Conservation (phyloP, 176 grass and related monocot genomes). For the Oryza glumipatula region DNA sequence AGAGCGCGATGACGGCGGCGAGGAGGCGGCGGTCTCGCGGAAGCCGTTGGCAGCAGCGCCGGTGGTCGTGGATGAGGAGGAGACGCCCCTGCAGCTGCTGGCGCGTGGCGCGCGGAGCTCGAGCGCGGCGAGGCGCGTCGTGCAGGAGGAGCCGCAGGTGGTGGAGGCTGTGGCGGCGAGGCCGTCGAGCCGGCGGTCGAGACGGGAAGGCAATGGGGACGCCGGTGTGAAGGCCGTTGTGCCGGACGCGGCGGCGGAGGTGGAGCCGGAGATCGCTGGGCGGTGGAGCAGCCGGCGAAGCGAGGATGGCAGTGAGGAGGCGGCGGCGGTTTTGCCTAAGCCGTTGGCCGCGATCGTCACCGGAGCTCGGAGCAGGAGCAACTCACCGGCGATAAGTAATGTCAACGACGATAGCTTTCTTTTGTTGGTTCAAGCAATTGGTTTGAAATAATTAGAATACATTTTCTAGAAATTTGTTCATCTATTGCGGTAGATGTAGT, state of each 20-base stretch:
- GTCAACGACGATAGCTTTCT: conserved; percentile 14
- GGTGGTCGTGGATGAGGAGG: not conserved
- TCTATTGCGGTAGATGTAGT: not conserved
- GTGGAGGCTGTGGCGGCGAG: not conserved
- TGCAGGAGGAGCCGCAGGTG: not conserved
- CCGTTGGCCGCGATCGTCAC: conserved; percentile 17
- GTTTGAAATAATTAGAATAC: not conserved
- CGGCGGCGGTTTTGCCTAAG: conserved; percentile 10
- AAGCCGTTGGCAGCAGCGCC: not conserved
- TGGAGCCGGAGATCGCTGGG: conserved; percentile 24
- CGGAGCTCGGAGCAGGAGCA: conserved; percentile 46
- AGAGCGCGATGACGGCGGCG: conserved; percentile 37
- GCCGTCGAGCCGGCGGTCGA: conserved; percentile 49
- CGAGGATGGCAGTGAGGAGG: conserved; percentile 34
- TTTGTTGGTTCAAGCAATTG: not conserved
- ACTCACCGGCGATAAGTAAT: conserved; percentile 62
- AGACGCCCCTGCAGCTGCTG: conserved; percentile 32
- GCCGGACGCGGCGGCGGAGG: not conserved
- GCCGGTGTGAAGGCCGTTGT: not conserved
- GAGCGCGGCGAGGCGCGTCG: conserved; percentile 26
- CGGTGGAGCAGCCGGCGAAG: conserved; percentile 40
- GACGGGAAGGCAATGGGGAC: conserved; percentile 15
- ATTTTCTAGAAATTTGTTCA: not conserved
- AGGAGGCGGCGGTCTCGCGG: conserved; percentile 10
- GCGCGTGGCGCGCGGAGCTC: conserved; percentile 32